These are phyloP conservation scores for Sarocladium oryzae DNA, from an alignment of 2,329 filamentous ascomycete genomes.

Conservation along the genomic window DNA sequence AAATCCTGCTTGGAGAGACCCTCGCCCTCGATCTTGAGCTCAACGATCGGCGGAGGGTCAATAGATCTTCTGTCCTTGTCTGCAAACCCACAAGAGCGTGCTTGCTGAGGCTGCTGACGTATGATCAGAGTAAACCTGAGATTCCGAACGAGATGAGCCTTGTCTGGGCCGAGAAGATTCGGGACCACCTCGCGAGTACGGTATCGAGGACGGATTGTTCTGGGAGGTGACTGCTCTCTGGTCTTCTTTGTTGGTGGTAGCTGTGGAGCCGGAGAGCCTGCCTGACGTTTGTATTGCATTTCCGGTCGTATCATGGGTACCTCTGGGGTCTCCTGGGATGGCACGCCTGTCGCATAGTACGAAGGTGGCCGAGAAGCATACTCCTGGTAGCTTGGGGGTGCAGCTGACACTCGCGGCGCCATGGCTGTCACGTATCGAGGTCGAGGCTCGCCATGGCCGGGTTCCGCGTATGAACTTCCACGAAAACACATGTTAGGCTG, in stretches of 20 bases:
- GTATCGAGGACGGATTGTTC: not conserved
- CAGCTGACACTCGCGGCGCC: not conserved
- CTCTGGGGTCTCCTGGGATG: not conserved
- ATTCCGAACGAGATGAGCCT: constrained; percentile 15
- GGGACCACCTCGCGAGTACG: constrained; percentile 24
- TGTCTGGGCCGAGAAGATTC: constrained; percentile 20
- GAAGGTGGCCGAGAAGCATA: constrained; percentile 1
- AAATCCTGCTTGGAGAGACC: constrained; percentile 47
- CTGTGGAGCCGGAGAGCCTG: not conserved
- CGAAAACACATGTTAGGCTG: constrained; percentile 3
- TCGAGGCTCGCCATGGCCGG: not conserved
- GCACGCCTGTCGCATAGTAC: not conserved
- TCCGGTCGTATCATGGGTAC: not conserved
- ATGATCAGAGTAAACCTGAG: constrained; percentile 36
- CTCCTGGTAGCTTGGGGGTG: not conserved
- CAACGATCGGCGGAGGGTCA: constrained; percentile 76
- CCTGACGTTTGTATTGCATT: not conserved
- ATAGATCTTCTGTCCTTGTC: constrained; percentile 77
- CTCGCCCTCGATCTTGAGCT: constrained; percentile 59
- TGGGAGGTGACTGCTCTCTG: not conserved
- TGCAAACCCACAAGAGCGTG: constrained; percentile 75
- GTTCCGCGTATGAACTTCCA: not conserved
- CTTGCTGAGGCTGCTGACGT: constrained; percentile 72
- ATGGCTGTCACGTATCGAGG: not conserved
- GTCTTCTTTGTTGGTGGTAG: not conserved